phyloP scores from a whole-genome alignment of 768 basidiomycete species.

The Hemileccinum rubropunctum region DNA sequence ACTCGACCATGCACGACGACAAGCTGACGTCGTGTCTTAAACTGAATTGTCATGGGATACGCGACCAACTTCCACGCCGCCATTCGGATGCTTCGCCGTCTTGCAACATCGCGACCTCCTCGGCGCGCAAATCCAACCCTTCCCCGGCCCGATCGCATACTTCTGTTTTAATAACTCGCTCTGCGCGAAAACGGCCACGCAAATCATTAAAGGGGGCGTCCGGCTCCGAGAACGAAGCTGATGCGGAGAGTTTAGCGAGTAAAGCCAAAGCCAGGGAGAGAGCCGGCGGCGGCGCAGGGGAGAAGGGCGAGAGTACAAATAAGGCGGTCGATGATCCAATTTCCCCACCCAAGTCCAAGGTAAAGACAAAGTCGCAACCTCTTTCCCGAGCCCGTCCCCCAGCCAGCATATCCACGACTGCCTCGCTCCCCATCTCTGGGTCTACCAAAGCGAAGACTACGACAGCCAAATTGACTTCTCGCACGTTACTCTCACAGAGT shows the following conservation, averaged over 20 bases:
- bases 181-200: constrained; percentile 25
- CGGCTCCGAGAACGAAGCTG: constrained; percentile 20
- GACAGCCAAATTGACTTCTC: constrained; percentile 12
- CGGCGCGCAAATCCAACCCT: constrained; percentile 21
- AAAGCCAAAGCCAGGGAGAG: constrained; percentile 10
- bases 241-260: constrained; percentile 5
- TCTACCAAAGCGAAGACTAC: constrained; percentile 4
- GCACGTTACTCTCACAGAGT: constrained; percentile 23
- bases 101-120: constrained; percentile 5
- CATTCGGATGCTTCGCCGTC: constrained; percentile 1
- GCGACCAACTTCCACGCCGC: constrained; percentile 16
- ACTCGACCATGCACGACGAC: constrained; percentile 63
- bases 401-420: constrained; percentile 4
- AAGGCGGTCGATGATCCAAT: constrained; percentile 12
- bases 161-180: constrained; percentile 3
- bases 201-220: constrained; percentile 19
- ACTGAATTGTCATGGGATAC: constrained; percentile 51
- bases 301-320: neutral
- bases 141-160: constrained; percentile 25
- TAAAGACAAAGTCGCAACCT: constrained; percentile 15
- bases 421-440: neutral
- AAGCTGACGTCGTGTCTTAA: constrained; percentile 61
- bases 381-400: constrained; percentile 5
- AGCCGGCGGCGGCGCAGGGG: neutral
- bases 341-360: constrained; percentile 9